These are phyloP conservation scores for Phialophora verrucosa DNA, from an alignment of 2,329 filamentous ascomycete genomes.

Conservation along the genomic window DNA sequence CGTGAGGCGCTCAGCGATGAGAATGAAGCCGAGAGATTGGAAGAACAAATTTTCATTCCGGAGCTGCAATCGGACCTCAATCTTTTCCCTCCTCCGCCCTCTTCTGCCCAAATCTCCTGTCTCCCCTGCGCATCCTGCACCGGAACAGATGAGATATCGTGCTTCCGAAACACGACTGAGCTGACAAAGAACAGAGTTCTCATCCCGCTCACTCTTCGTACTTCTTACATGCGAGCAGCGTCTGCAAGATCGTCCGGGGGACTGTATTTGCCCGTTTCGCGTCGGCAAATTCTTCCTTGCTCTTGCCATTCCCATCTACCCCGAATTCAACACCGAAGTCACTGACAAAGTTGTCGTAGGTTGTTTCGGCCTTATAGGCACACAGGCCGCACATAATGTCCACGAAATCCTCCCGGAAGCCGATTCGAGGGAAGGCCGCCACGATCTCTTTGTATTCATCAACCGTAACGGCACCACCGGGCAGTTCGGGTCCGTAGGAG, in stretches of 20 bases:
- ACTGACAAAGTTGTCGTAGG: conserved; percentile 45
- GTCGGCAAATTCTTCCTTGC: conserved; percentile 26
- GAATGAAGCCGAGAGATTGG: background rate
- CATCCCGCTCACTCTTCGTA: conserved; percentile 9
- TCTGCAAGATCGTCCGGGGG: conserved; percentile 2
- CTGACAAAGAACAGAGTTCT: background rate
- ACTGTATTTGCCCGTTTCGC: conserved; percentile 11
- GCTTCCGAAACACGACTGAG: background rate
- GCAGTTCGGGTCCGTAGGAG: conserved; percentile 33
- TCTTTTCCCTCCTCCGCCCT: background rate
- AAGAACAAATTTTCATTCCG: background rate
- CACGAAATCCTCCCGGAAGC: conserved; percentile 44
- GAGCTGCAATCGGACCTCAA: background rate
- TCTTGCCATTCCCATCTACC: conserved; percentile 24
- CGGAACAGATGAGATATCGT: background rate
- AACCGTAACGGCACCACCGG: conserved; percentile 39
- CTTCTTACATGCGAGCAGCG: conserved; percentile 23
- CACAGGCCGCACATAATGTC: conserved; percentile 46
- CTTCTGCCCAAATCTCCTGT: background rate
- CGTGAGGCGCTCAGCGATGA: background rate
- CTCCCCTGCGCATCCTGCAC: background rate
- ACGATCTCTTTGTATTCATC: conserved; percentile 45
- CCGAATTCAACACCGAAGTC: conserved; percentile 42
- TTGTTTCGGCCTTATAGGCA: conserved; percentile 46
- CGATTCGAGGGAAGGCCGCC: conserved; percentile 43